A percentile compares a stretch with the other conserved stretches of the same genome.
phyloP scores from a whole-genome alignment of 1,284 basidiomycete genomes.

The Termitomyces sp. region DNA sequence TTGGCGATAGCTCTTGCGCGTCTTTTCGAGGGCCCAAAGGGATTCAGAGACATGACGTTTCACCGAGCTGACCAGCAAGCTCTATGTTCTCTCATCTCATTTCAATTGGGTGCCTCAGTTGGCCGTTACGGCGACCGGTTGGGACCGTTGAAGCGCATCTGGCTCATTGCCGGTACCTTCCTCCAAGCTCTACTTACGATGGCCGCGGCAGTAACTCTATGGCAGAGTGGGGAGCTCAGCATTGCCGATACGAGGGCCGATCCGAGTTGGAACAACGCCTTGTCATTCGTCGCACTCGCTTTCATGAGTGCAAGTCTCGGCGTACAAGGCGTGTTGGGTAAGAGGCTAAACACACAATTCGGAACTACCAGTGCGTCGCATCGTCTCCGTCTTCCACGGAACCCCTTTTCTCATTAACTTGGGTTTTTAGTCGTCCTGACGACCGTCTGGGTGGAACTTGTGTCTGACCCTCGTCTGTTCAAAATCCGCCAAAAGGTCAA shows the following conservation, averaged over 20 bases:
- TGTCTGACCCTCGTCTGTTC: slow-evolving; percentile 75
- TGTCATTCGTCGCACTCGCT: slow-evolving; percentile 65
- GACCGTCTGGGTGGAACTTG: slow-evolving; percentile 83
- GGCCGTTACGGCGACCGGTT: slow-evolving; percentile 71
- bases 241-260: slow-evolving; percentile 47
- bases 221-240: slow-evolving; percentile 56
- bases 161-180: slow-evolving; percentile 70
- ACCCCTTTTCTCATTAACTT: not conserved
- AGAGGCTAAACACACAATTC: slow-evolving; percentile 74
- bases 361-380: slow-evolving; percentile 61
- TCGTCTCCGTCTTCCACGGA: slow-evolving; percentile 15
- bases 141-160: slow-evolving; percentile 66
- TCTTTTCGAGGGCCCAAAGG: slow-evolving; percentile 51
- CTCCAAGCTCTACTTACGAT: slow-evolving; percentile 73
- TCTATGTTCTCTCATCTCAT: slow-evolving; percentile 68
- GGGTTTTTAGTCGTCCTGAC: slow-evolving; percentile 37
- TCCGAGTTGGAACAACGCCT: slow-evolving; percentile 64
- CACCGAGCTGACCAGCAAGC: slow-evolving; percentile 80
- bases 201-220: slow-evolving; percentile 61
- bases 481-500: slow-evolving; percentile 43
- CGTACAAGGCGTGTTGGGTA: slow-evolving; percentile 80
- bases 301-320: slow-evolving; percentile 79
- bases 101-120: slow-evolving; percentile 67
- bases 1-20: slow-evolving; percentile 35
- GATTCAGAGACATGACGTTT: slow-evolving; percentile 51